These are phyloP conservation scores for Pichia cactophila DNA, from an alignment of 1,139 yeast genomes.

Conservation along the genomic window DNA sequence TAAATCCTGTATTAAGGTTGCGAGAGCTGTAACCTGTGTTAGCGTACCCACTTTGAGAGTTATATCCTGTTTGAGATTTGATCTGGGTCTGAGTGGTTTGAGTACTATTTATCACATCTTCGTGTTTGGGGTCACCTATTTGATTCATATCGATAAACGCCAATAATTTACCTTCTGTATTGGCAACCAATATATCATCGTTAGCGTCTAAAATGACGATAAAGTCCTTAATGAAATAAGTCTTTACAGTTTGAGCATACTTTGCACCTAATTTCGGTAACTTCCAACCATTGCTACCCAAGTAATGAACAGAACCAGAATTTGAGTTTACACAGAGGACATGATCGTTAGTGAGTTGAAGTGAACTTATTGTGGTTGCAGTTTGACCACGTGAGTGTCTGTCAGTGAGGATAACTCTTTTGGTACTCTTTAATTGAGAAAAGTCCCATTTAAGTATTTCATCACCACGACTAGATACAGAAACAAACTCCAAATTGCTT, in stretches of 20 bases:
- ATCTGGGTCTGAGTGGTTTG: no score
- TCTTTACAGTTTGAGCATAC: neutral
- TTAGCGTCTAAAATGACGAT: neutral
- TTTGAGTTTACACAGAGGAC: conserved; percentile 43
- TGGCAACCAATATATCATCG: neutral
- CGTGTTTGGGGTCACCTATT: no score
- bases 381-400: conserved; percentile 60
- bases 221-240: neutral
- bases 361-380: conserved; percentile 40
- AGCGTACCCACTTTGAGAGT: no score
- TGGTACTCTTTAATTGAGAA: conserved; percentile 28
- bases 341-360: neutral
- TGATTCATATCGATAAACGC: neutral
- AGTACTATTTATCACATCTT: no score
- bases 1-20: no score
- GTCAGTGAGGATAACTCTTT: conserved; percentile 48
- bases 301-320: conserved; percentile 62
- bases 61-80: no score
- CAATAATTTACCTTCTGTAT: neutral
- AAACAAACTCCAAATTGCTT: conserved; percentile 50
- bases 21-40: no score
- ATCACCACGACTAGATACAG: conserved; percentile 57
- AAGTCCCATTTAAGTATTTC: conserved; percentile 59
- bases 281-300: conserved; percentile 24
- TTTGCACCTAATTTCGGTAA: neutral